Percentiles rank a stretch among this genome's conserved stretches.
Evolutionary conservation across 1,284 basidiomycete genomes (phyloP).

Genomic region (Malassezia furfur): DNA sequence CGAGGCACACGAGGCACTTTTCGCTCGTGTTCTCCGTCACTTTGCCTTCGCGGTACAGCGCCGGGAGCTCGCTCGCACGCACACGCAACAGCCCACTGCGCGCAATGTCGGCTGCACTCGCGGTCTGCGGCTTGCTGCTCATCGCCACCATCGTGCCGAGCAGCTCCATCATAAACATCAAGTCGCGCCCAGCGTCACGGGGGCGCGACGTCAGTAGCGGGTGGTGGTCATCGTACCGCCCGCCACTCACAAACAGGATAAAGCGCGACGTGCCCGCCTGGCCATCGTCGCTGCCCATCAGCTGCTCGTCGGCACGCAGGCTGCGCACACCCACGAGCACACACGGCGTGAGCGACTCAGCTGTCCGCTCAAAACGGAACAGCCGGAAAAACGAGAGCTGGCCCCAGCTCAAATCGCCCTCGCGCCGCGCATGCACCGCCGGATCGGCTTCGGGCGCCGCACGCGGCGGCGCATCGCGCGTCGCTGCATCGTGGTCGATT

Average conservation of each 20-base stretch:
- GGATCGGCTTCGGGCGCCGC: not conserved
- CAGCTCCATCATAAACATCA: slow-evolving; percentile 45
- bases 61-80: slow-evolving; percentile 22
- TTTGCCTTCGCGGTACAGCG: slow-evolving; percentile 19
- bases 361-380: slow-evolving; percentile 35
- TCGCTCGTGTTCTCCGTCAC: slow-evolving; percentile 41
- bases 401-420: slow-evolving; percentile 32
- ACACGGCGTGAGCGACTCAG: slow-evolving; percentile 31
- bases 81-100: slow-evolving; percentile 26
- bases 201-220: slow-evolving; percentile 35
- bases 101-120: slow-evolving; percentile 36
- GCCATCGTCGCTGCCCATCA: slow-evolving; percentile 16
- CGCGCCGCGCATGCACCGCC: slow-evolving; percentile 22
- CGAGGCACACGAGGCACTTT: slow-evolving; percentile 41
- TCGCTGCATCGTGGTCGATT: not conserved
- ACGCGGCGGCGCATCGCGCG: not conserved
- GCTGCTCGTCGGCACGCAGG: slow-evolving; percentile 27
- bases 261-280: slow-evolving; percentile 26
- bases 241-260: slow-evolving; percentile 43
- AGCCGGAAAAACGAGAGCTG: slow-evolving; percentile 44
- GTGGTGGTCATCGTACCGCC: slow-evolving; percentile 36
- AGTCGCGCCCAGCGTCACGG: slow-evolving; percentile 34
- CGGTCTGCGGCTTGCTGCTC: slow-evolving; percentile 33
- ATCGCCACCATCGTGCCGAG: slow-evolving; percentile 35
- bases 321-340: slow-evolving; percentile 42